A percentile compares a stretch with the other conserved stretches of the same genome.
These are phyloP conservation scores for Claviceps africana DNA, from an alignment of 2,329 filamentous ascomycete genomes.

Conservation along the genomic window DNA sequence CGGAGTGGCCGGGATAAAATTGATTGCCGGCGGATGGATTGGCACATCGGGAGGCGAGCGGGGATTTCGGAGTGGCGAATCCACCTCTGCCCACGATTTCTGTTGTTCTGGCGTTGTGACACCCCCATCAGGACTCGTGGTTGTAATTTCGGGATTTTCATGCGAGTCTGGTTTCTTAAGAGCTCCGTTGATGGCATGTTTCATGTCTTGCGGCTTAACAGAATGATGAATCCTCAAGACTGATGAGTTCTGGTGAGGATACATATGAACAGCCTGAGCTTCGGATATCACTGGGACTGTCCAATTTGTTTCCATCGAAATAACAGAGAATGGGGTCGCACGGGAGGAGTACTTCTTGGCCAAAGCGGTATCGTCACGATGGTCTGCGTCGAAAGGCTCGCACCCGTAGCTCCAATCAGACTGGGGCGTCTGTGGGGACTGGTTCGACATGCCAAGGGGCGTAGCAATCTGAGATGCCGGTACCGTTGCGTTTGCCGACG, in stretches of 20 bases:
- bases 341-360: slow-evolving; percentile 39
- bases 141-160: slow-evolving; percentile 23
- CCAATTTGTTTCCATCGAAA: slow-evolving; percentile 46
- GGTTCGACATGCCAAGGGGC: background rate
- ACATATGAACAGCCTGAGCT: slow-evolving; percentile 47
- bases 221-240: slow-evolving; percentile 46
- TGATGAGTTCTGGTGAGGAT: slow-evolving; percentile 50
- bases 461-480: background rate
- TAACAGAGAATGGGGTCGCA: slow-evolving; percentile 48
- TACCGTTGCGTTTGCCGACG: background rate
- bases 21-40: slow-evolving; percentile 27
- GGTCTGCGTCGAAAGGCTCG: slow-evolving; percentile 29
- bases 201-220: slow-evolving; percentile 32
- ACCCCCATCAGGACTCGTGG: slow-evolving; percentile 24
- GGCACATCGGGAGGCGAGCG: slow-evolving; percentile 43
- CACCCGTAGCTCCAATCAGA: background rate
- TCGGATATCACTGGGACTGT: slow-evolving; percentile 51
- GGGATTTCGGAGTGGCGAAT: slow-evolving; percentile 49
- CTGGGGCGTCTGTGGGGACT: background rate
- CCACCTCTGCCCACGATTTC: slow-evolving; percentile 37
- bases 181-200: slow-evolving; percentile 20
- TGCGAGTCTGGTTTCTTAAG: slow-evolving; percentile 10
- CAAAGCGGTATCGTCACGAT: slow-evolving; percentile 39
- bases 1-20: slow-evolving; percentile 50
- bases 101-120: slow-evolving; percentile 37